Percentiles rank a stretch among this genome's conserved stretches.
These are phyloP conservation scores for Nitzschia palea DNA, from an alignment of 108 stramenopile genomes.

Conservation along the genomic window DNA sequence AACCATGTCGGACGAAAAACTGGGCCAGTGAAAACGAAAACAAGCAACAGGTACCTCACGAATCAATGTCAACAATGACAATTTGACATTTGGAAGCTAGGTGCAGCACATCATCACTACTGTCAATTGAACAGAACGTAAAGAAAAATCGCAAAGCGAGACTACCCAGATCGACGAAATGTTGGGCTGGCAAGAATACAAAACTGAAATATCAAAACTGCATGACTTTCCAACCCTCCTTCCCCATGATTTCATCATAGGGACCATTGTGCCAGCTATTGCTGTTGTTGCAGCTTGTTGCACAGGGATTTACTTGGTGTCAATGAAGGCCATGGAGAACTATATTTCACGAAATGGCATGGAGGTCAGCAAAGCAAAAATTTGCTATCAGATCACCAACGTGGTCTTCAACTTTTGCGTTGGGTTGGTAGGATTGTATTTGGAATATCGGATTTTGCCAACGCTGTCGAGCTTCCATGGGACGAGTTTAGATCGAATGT, in stretches of 20 bases:
- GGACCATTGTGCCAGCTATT: slow-evolving; percentile 14
- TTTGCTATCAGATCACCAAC: slow-evolving; percentile 61
- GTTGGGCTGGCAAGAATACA: background rate
- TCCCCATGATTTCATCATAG: background rate
- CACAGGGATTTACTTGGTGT: slow-evolving; percentile 4
- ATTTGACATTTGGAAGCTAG: too few relatives aligned
- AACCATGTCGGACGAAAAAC: too few relatives aligned
- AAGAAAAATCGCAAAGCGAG: too few relatives aligned
- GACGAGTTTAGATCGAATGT: slow-evolving; percentile 36
- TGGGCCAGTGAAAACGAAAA: too few relatives aligned
- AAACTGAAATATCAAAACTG: background rate
- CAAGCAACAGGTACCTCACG: too few relatives aligned
- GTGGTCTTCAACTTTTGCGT: slow-evolving; percentile 50
- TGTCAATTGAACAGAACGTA: too few relatives aligned
- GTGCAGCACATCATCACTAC: too few relatives aligned
- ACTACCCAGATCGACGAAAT: too few relatives aligned
- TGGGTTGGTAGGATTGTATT: slow-evolving; percentile 52
- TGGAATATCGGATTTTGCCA: slow-evolving; percentile 29
- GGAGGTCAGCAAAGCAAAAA: slow-evolving; percentile 3
- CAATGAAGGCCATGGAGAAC: background rate
- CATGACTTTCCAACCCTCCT: slow-evolving; percentile 9
- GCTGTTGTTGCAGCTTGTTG: slow-evolving; percentile 10
- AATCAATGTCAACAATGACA: too few relatives aligned
- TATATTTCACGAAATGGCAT: slow-evolving; percentile 7
- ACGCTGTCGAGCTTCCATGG: slow-evolving; percentile 12